These are phyloP conservation scores for Aspergillus aculeatus DNA, from an alignment of 2,329 filamentous ascomycete genomes.

Conservation along the genomic window DNA sequence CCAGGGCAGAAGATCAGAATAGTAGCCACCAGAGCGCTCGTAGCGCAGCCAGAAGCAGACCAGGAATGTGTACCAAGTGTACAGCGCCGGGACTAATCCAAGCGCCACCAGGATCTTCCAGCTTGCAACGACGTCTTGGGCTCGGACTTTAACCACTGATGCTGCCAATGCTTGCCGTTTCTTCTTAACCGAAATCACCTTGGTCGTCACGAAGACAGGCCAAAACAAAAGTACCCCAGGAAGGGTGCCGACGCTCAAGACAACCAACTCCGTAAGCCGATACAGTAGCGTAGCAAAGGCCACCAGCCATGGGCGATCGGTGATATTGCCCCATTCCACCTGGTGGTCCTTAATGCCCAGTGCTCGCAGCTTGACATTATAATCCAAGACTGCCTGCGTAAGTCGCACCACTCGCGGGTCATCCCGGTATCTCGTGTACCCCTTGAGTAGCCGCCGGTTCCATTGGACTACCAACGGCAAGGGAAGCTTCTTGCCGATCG, in stretches of 20 bases:
- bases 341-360: no score
- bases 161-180: slow-evolving; percentile 79
- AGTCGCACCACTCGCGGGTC: slow-evolving; percentile 78
- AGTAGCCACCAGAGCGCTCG: no score
- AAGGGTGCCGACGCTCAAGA: no score
- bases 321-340: no score
- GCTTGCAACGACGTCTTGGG: slow-evolving; percentile 85
- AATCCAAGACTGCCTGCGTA: slow-evolving; percentile 43
- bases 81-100: slow-evolving; percentile 76
- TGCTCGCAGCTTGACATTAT: no score
- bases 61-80: slow-evolving; percentile 68
- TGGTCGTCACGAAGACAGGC: no score
- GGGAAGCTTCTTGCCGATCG: slow-evolving; percentile 88
- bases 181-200: slow-evolving; percentile 53
- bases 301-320: no score
- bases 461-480: slow-evolving; percentile 90
- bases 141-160: slow-evolving; percentile 84
- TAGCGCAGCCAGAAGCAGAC: no score
- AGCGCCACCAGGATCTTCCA: slow-evolving; percentile 89
- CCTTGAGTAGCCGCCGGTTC: slow-evolving; percentile 84
- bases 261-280: no score
- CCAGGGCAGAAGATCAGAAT: no score
- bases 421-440: slow-evolving; percentile 88
- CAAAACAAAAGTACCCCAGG: no score
- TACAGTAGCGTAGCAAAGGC: no score